Percentiles rank a stretch among this genome's conserved stretches.
Evolutionary conservation across 805 yeast species (phyloP).

Genomic region (Teunomyces funiuensis): DNA sequence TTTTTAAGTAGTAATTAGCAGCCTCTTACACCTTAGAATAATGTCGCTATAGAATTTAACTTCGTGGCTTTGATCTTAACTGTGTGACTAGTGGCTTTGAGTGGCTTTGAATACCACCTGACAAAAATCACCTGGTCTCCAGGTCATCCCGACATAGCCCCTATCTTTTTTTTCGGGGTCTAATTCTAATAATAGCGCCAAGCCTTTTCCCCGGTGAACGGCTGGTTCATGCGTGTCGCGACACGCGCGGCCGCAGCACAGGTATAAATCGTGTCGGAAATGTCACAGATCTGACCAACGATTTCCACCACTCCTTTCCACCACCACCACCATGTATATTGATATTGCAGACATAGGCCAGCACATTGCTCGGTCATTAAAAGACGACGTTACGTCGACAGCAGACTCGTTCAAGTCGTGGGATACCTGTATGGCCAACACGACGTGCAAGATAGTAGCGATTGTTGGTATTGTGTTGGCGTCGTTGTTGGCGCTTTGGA

Average conservation of each 20-base stretch:
- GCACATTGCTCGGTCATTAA: slow-evolving; percentile 4
- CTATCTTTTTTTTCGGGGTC: too few species aligned
- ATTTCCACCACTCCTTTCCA: neutral
- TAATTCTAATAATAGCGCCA: neutral
- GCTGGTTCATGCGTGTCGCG: too few species aligned
- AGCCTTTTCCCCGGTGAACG: neutral
- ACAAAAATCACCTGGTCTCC: too few species aligned
- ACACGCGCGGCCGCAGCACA: neutral
- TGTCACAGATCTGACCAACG: neutral
- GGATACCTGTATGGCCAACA: slow-evolving; percentile 81
- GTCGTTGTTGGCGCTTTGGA: slow-evolving; percentile 52
- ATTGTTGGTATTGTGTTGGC: slow-evolving; percentile 71
- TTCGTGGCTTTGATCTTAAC: too few species aligned
- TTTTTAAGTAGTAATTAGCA: too few species aligned
- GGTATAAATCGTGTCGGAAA: neutral
- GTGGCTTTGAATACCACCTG: too few species aligned
- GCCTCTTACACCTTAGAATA: too few species aligned
- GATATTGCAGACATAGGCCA: neutral
- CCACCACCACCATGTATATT: slow-evolving; percentile 9
- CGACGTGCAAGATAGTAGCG: slow-evolving; percentile 71
- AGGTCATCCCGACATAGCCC: too few species aligned
- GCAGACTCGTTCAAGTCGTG: slow-evolving; percentile 61
- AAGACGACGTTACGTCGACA: slow-evolving; percentile 27
- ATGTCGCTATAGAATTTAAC: too few species aligned
- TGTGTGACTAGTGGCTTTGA: too few species aligned